phyloP scores from a whole-genome alignment of 2,329 filamentous ascomycete species.

The Dactylonectria estremocensis region DNA sequence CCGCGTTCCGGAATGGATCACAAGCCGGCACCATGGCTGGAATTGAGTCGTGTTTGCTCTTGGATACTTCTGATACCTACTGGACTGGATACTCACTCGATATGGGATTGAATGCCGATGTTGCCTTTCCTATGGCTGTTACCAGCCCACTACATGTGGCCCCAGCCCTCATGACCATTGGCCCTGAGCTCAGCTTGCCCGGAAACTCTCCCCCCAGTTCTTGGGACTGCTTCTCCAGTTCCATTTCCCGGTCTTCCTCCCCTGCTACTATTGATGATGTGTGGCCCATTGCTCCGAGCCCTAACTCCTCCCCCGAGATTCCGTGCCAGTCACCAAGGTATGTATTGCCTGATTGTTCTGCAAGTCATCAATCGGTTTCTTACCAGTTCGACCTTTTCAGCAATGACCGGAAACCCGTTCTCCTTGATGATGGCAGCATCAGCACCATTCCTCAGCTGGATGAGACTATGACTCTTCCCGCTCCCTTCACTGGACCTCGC shows the following conservation, averaged over 20 bases:
- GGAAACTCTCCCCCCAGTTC: conserved; percentile 67
- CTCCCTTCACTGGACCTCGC: conserved; percentile 60
- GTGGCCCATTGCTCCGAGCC: conserved; percentile 58
- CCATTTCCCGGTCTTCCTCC: conserved; percentile 67
- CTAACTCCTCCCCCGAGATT: conserved; percentile 65
- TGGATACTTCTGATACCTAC: conserved; percentile 65
- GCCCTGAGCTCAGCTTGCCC: conserved; percentile 65
- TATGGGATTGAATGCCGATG: conserved; percentile 59
- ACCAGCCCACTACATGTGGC: conserved; percentile 67
- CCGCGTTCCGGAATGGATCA: conserved; percentile 59
- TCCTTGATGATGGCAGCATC: conserved; percentile 47
- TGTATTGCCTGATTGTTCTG: conserved; percentile 49
- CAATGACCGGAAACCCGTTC: conserved; percentile 52
- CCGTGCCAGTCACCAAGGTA: conserved; percentile 69
- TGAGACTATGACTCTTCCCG: conserved; percentile 49
- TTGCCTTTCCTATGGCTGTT: conserved; percentile 61
- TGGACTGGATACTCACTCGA: conserved; percentile 64
- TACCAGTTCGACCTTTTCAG: conserved; percentile 45
- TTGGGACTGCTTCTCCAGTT: conserved; percentile 68
- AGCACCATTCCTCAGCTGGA: conserved; percentile 48
- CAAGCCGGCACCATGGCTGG: conserved; percentile 60
- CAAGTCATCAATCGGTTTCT: conserved; percentile 37
- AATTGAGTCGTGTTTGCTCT: conserved; percentile 67
- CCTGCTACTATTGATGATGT: conserved; percentile 66
- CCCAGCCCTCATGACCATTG: conserved; percentile 69